These are phyloP conservation scores for Zygosaccharomyces gambellarensis DNA, from an alignment of 805 yeast genomes.

Conservation along the genomic window DNA sequence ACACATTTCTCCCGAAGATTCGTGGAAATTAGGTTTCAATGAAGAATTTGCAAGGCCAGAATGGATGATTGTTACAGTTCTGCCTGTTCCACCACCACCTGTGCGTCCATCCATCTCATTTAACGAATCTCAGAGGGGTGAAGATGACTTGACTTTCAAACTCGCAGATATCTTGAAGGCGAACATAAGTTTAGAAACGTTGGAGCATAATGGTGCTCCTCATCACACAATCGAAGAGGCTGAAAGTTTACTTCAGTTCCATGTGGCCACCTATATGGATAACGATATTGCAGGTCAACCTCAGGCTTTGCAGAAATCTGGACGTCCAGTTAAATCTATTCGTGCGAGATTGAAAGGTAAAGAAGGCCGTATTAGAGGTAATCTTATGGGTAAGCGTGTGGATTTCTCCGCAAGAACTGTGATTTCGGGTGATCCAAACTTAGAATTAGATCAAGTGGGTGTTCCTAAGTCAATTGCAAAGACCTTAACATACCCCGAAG, in stretches of 20 bases:
- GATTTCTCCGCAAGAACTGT: conserved; percentile 99
- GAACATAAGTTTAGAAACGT: conserved; percentile 91
- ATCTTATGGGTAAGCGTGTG: conserved; percentile 98
- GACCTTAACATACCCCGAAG: conserved; percentile 93
- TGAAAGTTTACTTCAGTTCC: conserved; percentile 91
- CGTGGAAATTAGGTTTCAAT: conserved; percentile 77
- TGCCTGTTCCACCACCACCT: conserved; percentile 99
- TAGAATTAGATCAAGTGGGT: conserved; percentile 97
- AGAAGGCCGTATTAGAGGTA: conserved; percentile 98
- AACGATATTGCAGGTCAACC: conserved; percentile 99
- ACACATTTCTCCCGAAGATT: conserved; percentile 83
- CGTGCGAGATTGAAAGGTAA: conserved; percentile 99
- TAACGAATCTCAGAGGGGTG: conserved; percentile 97
- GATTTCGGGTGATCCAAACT: conserved; percentile 97
- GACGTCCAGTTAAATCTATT: conserved; percentile 96
- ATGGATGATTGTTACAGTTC: conserved; percentile 95
- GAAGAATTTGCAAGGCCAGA: conserved; percentile 98
- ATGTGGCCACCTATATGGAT: conserved; percentile 99
- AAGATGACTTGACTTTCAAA: conserved; percentile 97
- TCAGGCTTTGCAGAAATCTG: conserved; percentile 96
- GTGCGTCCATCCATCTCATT: conserved; percentile 98
- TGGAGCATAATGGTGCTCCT: conserved; percentile 98
- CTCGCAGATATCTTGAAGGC: conserved; percentile 96
- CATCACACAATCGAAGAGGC: conserved; percentile 97
- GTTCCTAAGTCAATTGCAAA: conserved; percentile 96